Base-by-base conservation (phyloP, 106 monocot species). In the Dendrobium huoshanense region DNA sequence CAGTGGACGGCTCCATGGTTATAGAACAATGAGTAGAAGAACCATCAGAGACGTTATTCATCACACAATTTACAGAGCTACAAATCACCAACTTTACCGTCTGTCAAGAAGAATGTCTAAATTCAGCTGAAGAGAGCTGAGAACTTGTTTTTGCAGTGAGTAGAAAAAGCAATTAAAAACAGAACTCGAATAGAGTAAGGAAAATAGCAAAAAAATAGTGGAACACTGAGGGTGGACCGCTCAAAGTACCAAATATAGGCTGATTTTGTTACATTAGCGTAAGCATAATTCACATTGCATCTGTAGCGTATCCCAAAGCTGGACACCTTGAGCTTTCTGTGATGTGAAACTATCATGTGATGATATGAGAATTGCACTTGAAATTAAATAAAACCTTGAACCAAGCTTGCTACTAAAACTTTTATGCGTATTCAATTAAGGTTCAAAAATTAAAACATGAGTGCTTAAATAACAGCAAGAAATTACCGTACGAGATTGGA, bases 1-100 rank as follows among this genome's bases (percentile, higher is more conserved):
- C 65, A 65, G 44, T 7, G 27, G 48, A 67, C 75, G 40, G 33
- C 75, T 81, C 55, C 44, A 10, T 61, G 29, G 33, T 81, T n/a
- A 65, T 51, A 41, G 75, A 59, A 20, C 75, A 73, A 75, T 48
- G 61, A 55, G 55, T 43, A 59, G 67, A 42, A 41, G 43, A 16
- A 20, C 5, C 43, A 74, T 43, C 74, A 20, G 74, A 74, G 17
- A 20, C n/a, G n/a, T 74, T 74, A 74, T 37, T 70, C 70, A 70
- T 70, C 37, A 70, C 37, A 9, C 70, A 29, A 37, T 33, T 70
- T 70, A 37, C 70, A 13, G 3, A 70, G 37, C 11, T 33, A 70
- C 33, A 40, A 65, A 33, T 15, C 70, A 70, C 61, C 61, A 22
- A 6, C 64, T 16, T 33, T 70, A 33, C 15, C 33, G 64, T 16